Percentiles rank a stretch among this genome's conserved stretches.
Evolutionary conservation across 2,329 filamentous ascomycete species (phyloP).

Genomic region (Elsinoe ampelina): DNA sequence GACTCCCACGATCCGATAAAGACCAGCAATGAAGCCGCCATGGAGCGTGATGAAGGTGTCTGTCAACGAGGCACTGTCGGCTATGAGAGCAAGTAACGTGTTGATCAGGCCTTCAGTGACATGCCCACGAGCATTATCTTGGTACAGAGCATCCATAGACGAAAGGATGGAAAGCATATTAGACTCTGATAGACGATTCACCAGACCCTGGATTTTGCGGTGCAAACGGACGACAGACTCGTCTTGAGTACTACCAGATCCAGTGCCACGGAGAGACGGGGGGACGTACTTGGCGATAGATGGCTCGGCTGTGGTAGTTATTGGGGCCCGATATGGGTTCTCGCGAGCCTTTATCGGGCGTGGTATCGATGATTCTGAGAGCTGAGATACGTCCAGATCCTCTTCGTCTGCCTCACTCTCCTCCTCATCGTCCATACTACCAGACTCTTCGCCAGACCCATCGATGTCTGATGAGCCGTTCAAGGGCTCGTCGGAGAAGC

Average conservation of each 20-base stretch:
- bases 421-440: slow-evolving; percentile 24
- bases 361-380: slow-evolving; percentile 23
- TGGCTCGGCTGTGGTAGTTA: slow-evolving; percentile 25
- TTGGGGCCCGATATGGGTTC: slow-evolving; percentile 81
- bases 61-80: slow-evolving; percentile 65
- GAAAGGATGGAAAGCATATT: slow-evolving; percentile 77
- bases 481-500: slow-evolving; percentile 16
- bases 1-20: slow-evolving; percentile 78
- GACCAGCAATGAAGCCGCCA: slow-evolving; percentile 77
- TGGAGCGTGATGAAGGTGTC: slow-evolving; percentile 88
- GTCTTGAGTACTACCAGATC: slow-evolving; percentile 46
- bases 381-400: slow-evolving; percentile 27
- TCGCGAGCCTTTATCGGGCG: slow-evolving; percentile 48
- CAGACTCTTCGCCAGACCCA: slow-evolving; percentile 21
- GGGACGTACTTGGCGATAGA: slow-evolving; percentile 70
- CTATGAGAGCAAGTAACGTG: slow-evolving; percentile 67
- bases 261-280: slow-evolving; percentile 63
- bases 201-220: slow-evolving; percentile 73
- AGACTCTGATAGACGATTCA: slow-evolving; percentile 88
- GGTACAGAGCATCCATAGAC: slow-evolving; percentile 76
- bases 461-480: slow-evolving; percentile 16
- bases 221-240: slow-evolving; percentile 61
- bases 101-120: slow-evolving; percentile 75
- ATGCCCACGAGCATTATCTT: slow-evolving; percentile 73
- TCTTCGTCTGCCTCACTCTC: slow-evolving; percentile 28